Base-by-base conservation (phyloP, 805 yeast species). In the Tetrapisispora pingtungensis region DNA sequence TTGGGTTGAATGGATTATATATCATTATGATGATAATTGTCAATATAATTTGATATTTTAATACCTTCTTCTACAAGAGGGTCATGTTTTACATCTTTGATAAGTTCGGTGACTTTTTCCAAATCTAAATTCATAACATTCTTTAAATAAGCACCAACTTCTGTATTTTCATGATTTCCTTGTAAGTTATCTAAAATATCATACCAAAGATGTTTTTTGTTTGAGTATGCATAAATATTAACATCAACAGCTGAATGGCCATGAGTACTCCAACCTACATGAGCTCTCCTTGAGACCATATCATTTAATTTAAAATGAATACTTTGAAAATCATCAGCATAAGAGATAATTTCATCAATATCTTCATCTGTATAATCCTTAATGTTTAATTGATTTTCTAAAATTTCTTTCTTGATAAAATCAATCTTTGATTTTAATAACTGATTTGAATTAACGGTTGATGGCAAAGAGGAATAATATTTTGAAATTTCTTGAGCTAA, bases 171-270 rank as follows among this genome's bases (percentile, higher is more conserved):
- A 57, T 77, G 85, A 62, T 81, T 84, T 7, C 97, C 97, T 27
- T 73, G 73, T 44, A 88, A 68, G 10, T 75, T 69, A 18, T 71
- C 61, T 45, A 67, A 59, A 8, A 75, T 52, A 51, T 69, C 55
- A 2, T 49, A 37, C 56, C 64, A 65, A 27, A 78, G 70, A 7
- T 64, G 54, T 40, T 70, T 67, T 22, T 73, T 76, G 54, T 81
- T 81, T 28, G 88, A 74, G 59, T 81, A 74, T 0, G 83, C 96
- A 60, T 89, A 89, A 40, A 90, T 84, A 57, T 90, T 89, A 32
- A 89, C 96, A 64, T 89, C 97, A 14, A 89, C 96, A 0, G 96
- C 96, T 18, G 95, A 81, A 63, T 89, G 97, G 27, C 97, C 97
- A 57, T 87, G 95, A 0, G 97, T 89, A 10, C 95, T 73, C 96